Conservation (phyloP, 805 yeast genomes). For the Lipomyces starkeyi region DNA sequence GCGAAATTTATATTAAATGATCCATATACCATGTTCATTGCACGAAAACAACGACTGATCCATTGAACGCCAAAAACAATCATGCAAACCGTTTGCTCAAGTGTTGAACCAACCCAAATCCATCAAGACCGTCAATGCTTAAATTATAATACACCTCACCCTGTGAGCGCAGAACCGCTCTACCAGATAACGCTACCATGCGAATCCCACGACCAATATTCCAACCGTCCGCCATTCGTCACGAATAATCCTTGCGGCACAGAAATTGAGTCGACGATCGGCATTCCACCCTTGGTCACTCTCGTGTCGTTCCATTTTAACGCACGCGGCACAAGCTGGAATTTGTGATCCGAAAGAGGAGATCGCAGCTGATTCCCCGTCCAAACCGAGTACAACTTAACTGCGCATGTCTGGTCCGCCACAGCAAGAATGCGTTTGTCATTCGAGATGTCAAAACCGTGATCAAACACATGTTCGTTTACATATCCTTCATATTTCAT, state of each 20-base stretch:
- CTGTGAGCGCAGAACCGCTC: background rate
- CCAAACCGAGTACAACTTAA: conserved; percentile 31
- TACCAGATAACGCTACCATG: background rate
- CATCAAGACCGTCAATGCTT: no score
- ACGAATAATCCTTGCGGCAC: conserved; percentile 28
- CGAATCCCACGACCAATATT: conserved; percentile 32
- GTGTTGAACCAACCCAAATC: background rate
- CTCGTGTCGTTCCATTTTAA: conserved; percentile 30
- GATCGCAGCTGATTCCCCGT: conserved; percentile 24
- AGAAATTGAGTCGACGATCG: conserved; percentile 6
- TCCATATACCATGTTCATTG: background rate
- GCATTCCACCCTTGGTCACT: background rate
- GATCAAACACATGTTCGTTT: conserved; percentile 33
- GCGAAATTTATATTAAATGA: background rate
- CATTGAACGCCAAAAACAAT: background rate
- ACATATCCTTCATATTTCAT: conserved; percentile 26
- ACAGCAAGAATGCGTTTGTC: conserved; percentile 27
- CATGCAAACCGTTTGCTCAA: background rate
- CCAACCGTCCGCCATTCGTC: conserved; percentile 31
- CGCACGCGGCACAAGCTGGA: conserved; percentile 28
- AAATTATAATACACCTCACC: no score
- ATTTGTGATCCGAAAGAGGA: conserved; percentile 18
- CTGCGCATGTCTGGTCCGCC: conserved; percentile 28
- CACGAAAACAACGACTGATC: background rate
- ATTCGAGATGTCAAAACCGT: conserved; percentile 33